phyloP scores from a whole-genome alignment of 2,329 filamentous ascomycete species.

The Cladophialophora yegresii region DNA sequence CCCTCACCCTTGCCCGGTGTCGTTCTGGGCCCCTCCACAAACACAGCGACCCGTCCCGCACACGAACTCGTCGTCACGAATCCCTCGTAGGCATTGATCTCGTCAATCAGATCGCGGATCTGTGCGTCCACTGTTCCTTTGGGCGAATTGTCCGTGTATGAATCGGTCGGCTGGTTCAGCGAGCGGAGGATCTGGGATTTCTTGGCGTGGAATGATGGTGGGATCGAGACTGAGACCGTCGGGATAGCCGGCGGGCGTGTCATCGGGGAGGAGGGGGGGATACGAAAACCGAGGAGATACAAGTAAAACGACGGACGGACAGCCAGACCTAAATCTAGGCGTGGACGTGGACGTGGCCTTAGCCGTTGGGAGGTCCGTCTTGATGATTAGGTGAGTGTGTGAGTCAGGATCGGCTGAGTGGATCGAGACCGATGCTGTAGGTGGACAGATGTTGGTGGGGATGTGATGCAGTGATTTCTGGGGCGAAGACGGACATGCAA shows the following conservation, averaged over 20 bases:
- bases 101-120: constrained; percentile 72
- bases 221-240: constrained; percentile 28
- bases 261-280: background rate
- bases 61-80: constrained; percentile 93
- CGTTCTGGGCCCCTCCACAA: constrained; percentile 71
- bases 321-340: background rate
- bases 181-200: constrained; percentile 73
- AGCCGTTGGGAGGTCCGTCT: background rate
- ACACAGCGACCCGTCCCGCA: constrained; percentile 82
- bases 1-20: constrained; percentile 21
- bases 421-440: background rate
- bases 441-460: background rate
- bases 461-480: background rate
- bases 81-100: constrained; percentile 71
- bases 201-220: constrained; percentile 55
- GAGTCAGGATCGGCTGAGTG: background rate
- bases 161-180: constrained; percentile 66
- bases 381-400: background rate
- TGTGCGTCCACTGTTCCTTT: constrained; percentile 83
- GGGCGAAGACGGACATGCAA: background rate
- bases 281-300: too few species aligned
- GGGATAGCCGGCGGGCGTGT: background rate
- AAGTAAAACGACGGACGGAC: background rate
- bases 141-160: constrained; percentile 81
- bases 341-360: too few species aligned